Evolutionary conservation across 2,329 filamentous ascomycete genomes (phyloP).

Genomic region (Ophiocordyceps robertsii): DNA sequence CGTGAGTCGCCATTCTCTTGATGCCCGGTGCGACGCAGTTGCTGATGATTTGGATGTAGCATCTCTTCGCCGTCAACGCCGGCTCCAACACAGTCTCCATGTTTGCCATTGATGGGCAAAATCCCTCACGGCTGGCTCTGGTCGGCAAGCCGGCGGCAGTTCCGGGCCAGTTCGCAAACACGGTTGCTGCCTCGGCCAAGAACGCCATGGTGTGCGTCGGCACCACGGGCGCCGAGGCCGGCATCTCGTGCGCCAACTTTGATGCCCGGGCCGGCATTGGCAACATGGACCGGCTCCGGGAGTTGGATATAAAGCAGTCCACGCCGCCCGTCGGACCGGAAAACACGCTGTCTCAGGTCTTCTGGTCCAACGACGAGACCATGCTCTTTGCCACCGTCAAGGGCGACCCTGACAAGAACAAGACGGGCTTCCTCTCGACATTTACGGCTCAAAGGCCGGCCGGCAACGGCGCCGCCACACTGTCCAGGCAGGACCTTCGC

Average conservation of each 20-base stretch:
- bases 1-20: conserved; percentile 22
- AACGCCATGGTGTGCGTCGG: conserved; percentile 32
- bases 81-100: conserved; percentile 39
- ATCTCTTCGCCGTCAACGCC: conserved; percentile 38
- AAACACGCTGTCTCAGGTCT: conserved; percentile 46
- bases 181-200: conserved; percentile 31
- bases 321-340: conserved; percentile 43
- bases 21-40: not conserved
- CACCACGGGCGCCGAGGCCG: conserved; percentile 27
- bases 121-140: conserved; percentile 30
- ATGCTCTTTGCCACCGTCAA: conserved; percentile 45
- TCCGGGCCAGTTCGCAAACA: conserved; percentile 38
- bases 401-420: conserved; percentile 39
- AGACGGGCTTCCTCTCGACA: conserved; percentile 40
- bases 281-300: conserved; percentile 29
- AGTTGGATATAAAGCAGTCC: conserved; percentile 37
- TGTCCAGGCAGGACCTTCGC: conserved; percentile 8
- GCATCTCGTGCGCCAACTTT: conserved; percentile 30
- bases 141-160: conserved; percentile 28
- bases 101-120: conserved; percentile 25
- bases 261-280: conserved; percentile 19
- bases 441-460: conserved; percentile 26
- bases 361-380: conserved; percentile 41
- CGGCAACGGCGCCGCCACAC: not conserved
- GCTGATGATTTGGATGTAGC: conserved; percentile 15